Base-by-base conservation (phyloP, 352 stramenopile genomes). In the Phytophthora lateralis region DNA sequence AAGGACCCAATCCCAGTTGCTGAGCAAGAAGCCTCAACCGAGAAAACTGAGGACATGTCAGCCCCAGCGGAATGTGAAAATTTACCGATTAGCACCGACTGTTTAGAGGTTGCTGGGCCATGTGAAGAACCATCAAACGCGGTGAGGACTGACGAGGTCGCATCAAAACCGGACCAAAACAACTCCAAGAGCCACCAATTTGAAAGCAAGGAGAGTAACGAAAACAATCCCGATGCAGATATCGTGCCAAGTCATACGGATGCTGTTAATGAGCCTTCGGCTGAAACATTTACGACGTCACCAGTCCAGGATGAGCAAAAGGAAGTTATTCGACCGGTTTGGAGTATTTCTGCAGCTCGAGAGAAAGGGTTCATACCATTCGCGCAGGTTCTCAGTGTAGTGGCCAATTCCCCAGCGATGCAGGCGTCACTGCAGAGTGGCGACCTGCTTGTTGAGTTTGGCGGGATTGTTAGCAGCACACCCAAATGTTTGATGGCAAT, bases 401-500 rank as follows among this genome's bases (percentile, higher is more conserved):
- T 50, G 10, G 39, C 49, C 1, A 44, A 56, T 10, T 90, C 81
- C 0, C 81, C 81, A 9, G 77, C 81, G 0, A 78, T 81, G 55
- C 63, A 76, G 21, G 81, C 81, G 1, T 66, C 69, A 14, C 58
- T 90, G 0, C 38, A 61, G 29, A 56, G 71, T 14, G 66, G 66
- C 0, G 81, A 90, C 37, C 50, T 90, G 10, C 37, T 90, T 1
- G 15, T 85, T 4, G 54, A 77, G 5, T 88, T 90, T 57, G 81
- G 75, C 0, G 78, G 78, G 1, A 69, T 89, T 35, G 62, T 70
- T 9, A 78, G 55, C 14, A 65, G 52, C 6, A 86, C 68, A 1
- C 70, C 81, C 15, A 79, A 89, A 37, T 88, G 76, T 45, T 42
- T 90, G 20, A 50, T 82, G 11, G 49, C 70, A 1, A 87, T 90